Conservation (phyloP, 2,329 filamentous ascomycete genomes). For the Cercospora zeina region DNA sequence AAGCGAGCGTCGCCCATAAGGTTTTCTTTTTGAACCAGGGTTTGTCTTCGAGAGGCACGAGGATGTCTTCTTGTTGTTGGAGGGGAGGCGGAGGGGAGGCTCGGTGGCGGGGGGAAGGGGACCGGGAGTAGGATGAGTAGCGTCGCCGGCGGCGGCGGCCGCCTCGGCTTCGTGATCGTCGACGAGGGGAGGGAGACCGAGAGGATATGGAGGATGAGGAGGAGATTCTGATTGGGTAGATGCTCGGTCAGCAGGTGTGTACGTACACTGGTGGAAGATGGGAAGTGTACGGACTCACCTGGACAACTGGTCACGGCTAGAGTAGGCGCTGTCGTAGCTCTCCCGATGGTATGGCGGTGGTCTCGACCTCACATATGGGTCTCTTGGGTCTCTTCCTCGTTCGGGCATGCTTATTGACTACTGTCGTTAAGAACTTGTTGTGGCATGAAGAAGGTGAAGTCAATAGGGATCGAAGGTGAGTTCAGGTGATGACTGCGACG, state of each 20-base stretch:
- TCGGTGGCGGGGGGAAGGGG: conserved; percentile 4
- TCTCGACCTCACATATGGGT: conserved; percentile 10
- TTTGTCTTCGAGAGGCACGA: conserved; percentile 19
- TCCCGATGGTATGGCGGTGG: conserved; percentile 7
- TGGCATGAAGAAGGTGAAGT: conserved; percentile 9
- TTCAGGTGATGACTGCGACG: neutral
- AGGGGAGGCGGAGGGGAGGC: neutral
- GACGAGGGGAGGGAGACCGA: conserved; percentile 12
- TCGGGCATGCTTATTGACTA: conserved; percentile 8
- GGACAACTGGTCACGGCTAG: conserved; percentile 15
- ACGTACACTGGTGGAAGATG: conserved; percentile 10
- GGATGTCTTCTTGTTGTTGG: conserved; percentile 10
- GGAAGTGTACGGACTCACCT: conserved; percentile 10
- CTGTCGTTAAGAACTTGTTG: neutral
- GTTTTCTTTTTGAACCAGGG: conserved; percentile 33
- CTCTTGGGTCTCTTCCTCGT: conserved; percentile 12
- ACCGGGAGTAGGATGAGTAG: conserved; percentile 18
- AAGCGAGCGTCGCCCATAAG: conserved; percentile 29
- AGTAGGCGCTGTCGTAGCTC: conserved; percentile 19
- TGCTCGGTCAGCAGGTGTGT: neutral
- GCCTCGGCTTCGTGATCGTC: conserved; percentile 9
- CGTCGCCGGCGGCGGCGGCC: conserved; percentile 2
- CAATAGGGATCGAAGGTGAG: neutral
- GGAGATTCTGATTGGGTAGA: conserved; percentile 1
- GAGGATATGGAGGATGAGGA: conserved; percentile 14